A percentile compares a stretch with the other conserved stretches of the same genome.
Evolutionary conservation across 495 filamentous ascomycete species (phyloP).

Genomic region (Daldinia bambusicola): DNA sequence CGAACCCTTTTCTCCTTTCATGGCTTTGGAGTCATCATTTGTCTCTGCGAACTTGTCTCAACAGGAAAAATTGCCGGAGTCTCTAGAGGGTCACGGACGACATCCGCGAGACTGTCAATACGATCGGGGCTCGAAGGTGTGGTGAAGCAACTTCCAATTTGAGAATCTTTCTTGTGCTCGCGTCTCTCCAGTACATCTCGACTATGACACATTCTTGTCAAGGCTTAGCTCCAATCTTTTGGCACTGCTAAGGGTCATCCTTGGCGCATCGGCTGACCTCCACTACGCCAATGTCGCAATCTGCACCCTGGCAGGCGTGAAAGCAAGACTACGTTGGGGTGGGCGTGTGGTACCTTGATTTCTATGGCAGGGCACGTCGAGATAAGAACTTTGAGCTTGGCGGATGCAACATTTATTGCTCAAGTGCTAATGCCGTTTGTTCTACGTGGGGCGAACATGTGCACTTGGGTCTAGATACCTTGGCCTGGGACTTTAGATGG

Average conservation of each 20-base stretch:
- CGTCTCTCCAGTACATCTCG: constrained; percentile 23
- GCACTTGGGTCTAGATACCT: neutral
- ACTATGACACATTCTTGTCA: constrained; percentile 49
- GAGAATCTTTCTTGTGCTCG: constrained; percentile 28
- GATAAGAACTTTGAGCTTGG: constrained; percentile 37
- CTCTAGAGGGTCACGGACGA: neutral
- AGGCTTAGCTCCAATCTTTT: constrained; percentile 39
- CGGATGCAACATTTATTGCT: constrained; percentile 29
- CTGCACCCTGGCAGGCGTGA: constrained; percentile 22
- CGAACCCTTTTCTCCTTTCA: neutral
- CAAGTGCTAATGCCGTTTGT: neutral
- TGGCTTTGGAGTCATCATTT: neutral
- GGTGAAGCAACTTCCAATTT: constrained; percentile 36
- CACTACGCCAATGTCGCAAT: constrained; percentile 37
- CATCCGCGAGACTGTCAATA: neutral
- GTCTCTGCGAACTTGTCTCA: neutral
- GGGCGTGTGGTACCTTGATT: constrained; percentile 2
- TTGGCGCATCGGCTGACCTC: constrained; percentile 43
- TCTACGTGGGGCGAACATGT: neutral
- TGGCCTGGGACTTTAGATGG: constrained; percentile 15
- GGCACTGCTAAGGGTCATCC: constrained; percentile 32
- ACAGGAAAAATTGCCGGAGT: neutral
- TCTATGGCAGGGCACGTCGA: constrained; percentile 14
- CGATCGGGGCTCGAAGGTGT: neutral
- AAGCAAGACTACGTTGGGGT: constrained; percentile 1